Evolutionary conservation across 768 basidiomycete genomes (phyloP), one percentile per base, ranked within the genome.

Genomic region (Hypsizygus marmoreus): DNA sequence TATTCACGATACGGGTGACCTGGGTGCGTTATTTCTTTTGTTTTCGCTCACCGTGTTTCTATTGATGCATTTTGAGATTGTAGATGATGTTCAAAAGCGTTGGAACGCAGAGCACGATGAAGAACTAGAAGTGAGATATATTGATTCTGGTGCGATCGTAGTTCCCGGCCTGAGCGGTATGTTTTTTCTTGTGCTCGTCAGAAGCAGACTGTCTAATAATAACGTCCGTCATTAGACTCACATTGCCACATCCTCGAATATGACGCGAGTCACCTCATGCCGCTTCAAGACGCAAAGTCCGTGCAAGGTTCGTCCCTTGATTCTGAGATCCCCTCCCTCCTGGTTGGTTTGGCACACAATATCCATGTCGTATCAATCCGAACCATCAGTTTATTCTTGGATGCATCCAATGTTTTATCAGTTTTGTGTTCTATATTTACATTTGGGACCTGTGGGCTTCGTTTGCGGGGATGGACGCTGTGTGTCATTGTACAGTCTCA

Each of bases 241-340:
- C 84, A 85, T 62, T 77, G 70, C 0, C 84, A 86, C 51, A 71
- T 81, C n/a, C 68, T 86, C 1, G 80, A 81, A 56, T 82, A 84
- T 53, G 84, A 85, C 7, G 76, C 79, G 19, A 77, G 70, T 34
- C 65, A 67, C 24, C 65, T 75, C 30, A 74, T 84, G 30, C 69
- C 77, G 22, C 68, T 87, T 3, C 76, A 74, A 46, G 73, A 74
- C 33, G 71, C 74, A 2, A 60, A 60, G 14, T 77, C 71, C 5
- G 63, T 76, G n/a, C 53, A 68, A 68, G 82, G 80, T 75, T n/a
- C n/a, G n/a, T n/a, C n/a, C n/a, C n/a, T n/a, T n/a, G n/a, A n/a
- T n/a, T n/a, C n/a, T n/a, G n/a, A n/a, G n/a, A n/a, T n/a, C n/a
- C n/a, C n/a, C n/a, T n/a, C n/a, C n/a, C n/a, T n/a, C n/a, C n/a